phyloP scores from a whole-genome alignment of 23 red algal genomes.

The Cyanidium caldarium region DNA sequence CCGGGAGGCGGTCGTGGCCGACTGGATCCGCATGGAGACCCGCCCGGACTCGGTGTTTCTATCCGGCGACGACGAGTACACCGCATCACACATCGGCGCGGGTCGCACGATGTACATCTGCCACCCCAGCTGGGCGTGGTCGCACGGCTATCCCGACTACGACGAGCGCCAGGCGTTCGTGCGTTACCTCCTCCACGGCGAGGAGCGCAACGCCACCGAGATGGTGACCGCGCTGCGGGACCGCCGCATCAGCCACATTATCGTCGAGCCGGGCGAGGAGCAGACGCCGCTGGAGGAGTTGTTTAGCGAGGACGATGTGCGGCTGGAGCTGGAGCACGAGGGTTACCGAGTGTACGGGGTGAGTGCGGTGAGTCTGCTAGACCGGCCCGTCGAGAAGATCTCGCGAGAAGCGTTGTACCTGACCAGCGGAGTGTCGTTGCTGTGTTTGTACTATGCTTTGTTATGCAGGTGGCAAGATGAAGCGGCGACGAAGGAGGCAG shows the following conservation, averaged over 20 bases:
- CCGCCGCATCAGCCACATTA: neutral
- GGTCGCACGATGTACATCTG: neutral
- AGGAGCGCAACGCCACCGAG: neutral
- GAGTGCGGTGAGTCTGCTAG: neutral
- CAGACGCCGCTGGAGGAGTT: neutral
- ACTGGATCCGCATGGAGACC: neutral
- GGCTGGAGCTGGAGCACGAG: neutral
- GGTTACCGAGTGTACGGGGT: neutral
- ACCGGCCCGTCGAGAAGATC: neutral
- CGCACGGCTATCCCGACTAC: neutral
- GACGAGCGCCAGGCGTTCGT: neutral
- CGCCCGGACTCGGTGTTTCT: neutral
- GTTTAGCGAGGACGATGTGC: neutral
- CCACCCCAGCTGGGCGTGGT: neutral
- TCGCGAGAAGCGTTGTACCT: neutral
- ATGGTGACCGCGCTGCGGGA: neutral
- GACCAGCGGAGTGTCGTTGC: neutral
- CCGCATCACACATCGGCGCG: too few relatives aligned
- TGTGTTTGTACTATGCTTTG: too few relatives aligned
- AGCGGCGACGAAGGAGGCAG: neutral
- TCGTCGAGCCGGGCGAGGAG: too few relatives aligned
- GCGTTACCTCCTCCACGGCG: neutral
- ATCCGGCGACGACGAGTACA: too few relatives aligned
- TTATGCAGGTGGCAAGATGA: too few relatives aligned
- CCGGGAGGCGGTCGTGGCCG: neutral